Percentiles rank a stretch among this genome's conserved stretches.
These are phyloP conservation scores for Blepharisma undulans DNA, from an alignment of 169 alveolate species.

Conservation along the genomic window DNA sequence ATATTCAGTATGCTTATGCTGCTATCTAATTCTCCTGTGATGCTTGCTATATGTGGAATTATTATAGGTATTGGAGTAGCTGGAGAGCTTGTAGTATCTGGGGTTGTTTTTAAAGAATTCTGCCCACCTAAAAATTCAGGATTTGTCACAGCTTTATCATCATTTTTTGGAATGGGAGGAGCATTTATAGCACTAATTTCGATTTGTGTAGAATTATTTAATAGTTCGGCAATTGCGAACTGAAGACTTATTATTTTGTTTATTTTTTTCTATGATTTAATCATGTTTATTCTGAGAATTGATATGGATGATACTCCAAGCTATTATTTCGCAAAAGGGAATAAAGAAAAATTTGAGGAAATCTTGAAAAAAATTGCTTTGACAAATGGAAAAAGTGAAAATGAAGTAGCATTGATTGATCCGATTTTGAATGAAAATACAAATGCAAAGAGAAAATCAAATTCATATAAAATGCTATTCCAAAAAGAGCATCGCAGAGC, in stretches of 20 bases:
- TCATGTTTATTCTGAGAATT: not conserved
- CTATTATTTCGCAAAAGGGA: not conserved
- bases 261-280: not conserved
- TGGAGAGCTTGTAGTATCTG: not conserved
- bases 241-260: constrained; percentile 1
- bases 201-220: not conserved
- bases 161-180: not conserved
- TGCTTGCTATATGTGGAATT: not conserved
- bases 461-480: not conserved
- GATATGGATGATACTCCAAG: not conserved
- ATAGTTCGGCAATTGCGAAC: not conserved
- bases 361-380: not conserved
- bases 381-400: not conserved
- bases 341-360: not conserved
- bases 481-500: not conserved
- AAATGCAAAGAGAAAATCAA: not conserved
- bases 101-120: not conserved
- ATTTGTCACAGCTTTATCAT: not conserved
- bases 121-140: not conserved
- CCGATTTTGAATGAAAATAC: not conserved
- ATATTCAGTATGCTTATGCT: not conserved
- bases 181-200: not conserved
- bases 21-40: not conserved
- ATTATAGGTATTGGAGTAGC: not conserved
- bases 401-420: not conserved